These are phyloP conservation scores for Otatea glauca DNA, from an alignment of 176 grass and related monocot species.

Conservation along the genomic window DNA sequence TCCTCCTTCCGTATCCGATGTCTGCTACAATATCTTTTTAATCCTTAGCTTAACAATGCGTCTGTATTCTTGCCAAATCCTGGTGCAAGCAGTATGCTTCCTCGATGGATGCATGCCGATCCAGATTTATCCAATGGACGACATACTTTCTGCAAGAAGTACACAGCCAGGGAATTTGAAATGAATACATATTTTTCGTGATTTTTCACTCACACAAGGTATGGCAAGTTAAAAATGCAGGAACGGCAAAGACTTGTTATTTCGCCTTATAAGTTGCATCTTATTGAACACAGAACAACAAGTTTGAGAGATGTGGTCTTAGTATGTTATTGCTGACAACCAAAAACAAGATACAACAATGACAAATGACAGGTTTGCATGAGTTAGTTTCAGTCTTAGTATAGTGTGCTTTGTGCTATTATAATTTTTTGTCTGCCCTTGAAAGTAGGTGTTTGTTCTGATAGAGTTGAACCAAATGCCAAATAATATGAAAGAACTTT, in stretches of 20 bases:
- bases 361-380: not conserved
- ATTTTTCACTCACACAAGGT: conserved; percentile 1
- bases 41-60: no score
- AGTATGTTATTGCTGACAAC: not conserved
- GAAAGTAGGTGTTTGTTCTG: not conserved
- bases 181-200: not conserved
- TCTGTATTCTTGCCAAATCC: no score
- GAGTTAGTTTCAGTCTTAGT: not conserved
- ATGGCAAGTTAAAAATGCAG: conserved; percentile 9
- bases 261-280: conserved; percentile 1
- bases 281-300: conserved; percentile 19
- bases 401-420: not conserved
- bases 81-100: no score
- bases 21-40: no score
- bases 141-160: conserved; percentile 69
- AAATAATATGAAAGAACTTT: conserved; percentile 12
- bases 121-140: conserved; percentile 80
- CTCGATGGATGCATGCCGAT: conserved; percentile 67
- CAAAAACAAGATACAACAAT: conserved; percentile 19
- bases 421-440: not conserved
- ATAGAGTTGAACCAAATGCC: not conserved
- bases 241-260: not conserved
- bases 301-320: not conserved
- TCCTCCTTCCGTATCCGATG: no score
- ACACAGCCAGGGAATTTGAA: conserved; percentile 29